phyloP scores from a whole-genome alignment of 441 rosid species.

The Pelargonium citronellum region DNA sequence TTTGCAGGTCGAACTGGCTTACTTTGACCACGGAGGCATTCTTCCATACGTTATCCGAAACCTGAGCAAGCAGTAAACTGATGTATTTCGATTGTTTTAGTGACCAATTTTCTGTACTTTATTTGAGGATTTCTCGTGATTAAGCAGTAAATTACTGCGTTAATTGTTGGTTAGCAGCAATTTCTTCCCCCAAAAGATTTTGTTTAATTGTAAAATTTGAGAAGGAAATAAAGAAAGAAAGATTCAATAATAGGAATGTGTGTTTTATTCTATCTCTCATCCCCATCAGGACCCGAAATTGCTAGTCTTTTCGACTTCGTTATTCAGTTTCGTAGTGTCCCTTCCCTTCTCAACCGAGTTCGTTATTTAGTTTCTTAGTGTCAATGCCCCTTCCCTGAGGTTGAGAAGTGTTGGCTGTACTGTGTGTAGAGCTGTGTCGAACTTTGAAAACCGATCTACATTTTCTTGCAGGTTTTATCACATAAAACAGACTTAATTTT shows the following conservation, averaged over 20 bases:
- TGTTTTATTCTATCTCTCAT: constrained; percentile 13
- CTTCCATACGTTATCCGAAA: constrained; percentile 83
- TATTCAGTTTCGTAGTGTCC: no score
- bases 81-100: not conserved
- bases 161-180: not conserved
- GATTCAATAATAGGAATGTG: constrained; percentile 24
- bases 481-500: no score
- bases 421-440: no score
- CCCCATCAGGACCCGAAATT: not conserved
- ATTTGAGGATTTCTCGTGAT: constrained; percentile 18
- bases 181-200: constrained; percentile 10
- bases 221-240: constrained; percentile 29
- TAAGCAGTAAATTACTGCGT: constrained; percentile 32
- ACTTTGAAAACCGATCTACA: no score
- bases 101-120: not conserved
- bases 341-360: no score
- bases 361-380: no score
- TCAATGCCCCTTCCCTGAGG: no score
- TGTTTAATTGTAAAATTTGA: constrained; percentile 22
- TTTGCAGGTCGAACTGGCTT: constrained; percentile 74
- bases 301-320: not conserved
- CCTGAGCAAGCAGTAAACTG: constrained; percentile 18
- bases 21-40: constrained; percentile 83
- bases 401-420: no score
- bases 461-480: no score